phyloP scores from a whole-genome alignment of 441 rosid species.

The Populus hybrid region DNA sequence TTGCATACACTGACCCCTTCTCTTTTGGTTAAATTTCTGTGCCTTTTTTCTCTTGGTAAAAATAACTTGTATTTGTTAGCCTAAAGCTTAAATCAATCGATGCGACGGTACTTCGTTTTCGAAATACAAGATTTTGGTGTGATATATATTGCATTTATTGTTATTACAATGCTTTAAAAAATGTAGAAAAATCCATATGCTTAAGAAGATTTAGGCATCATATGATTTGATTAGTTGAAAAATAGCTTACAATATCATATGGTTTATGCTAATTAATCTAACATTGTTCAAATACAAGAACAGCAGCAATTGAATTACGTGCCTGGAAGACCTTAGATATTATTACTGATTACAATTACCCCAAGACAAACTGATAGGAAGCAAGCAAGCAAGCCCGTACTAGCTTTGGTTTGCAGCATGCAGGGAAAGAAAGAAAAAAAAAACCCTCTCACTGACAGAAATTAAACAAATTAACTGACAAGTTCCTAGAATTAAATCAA shows the following conservation, averaged over 20 bases:
- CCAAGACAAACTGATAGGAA: neutral
- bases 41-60: neutral
- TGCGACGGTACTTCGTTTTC: too few species aligned
- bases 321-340: neutral
- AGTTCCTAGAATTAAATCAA: neutral
- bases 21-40: neutral
- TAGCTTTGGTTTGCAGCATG: constrained; percentile 2
- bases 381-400: constrained; percentile 9
- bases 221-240: too few species aligned
- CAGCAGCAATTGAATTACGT: neutral
- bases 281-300: neutral
- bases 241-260: too few species aligned
- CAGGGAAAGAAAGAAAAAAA: neutral
- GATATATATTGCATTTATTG: too few species aligned
- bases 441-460: neutral
- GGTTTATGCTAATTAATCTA: neutral
- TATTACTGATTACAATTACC: neutral
- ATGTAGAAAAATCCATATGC: too few species aligned
- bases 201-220: too few species aligned
- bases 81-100: neutral
- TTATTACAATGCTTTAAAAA: too few species aligned
- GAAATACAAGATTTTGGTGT: too few species aligned
- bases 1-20: neutral
- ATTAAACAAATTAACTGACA: neutral
- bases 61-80: neutral